Evolutionary conservation across 345 rosid genomes (phyloP).

Genomic region (Moricandia arvensis): DNA sequence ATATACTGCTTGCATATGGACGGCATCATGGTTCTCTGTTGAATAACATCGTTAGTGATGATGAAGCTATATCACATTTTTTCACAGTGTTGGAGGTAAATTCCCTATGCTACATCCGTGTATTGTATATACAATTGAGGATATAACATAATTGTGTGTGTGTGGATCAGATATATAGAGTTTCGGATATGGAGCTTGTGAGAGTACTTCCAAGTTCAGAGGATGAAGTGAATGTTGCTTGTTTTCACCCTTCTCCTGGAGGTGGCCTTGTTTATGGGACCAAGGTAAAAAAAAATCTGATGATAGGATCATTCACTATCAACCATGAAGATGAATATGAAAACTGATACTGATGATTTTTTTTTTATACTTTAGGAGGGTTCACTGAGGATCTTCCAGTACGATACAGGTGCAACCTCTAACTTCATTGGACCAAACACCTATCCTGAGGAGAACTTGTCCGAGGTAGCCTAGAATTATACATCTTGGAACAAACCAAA

Average conservation of each 20-base stretch:
- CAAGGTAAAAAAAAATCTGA: constrained; percentile 48
- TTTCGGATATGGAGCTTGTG: constrained; percentile 90
- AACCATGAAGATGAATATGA: not conserved
- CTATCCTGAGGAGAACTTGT: constrained; percentile 50
- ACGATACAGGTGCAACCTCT: constrained; percentile 51
- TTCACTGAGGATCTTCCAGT: constrained; percentile 70
- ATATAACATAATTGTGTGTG: not conserved
- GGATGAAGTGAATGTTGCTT: constrained; percentile 98
- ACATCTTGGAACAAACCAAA: constrained; percentile 14
- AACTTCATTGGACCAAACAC: constrained; percentile 45
- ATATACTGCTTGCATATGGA: constrained; percentile 90
- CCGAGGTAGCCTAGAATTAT: constrained; percentile 52
- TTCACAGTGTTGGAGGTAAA: constrained; percentile 97
- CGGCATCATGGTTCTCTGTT: constrained; percentile 88
- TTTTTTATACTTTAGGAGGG: constrained; percentile 58
- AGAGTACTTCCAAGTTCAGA: constrained; percentile 93
- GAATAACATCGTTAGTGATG: constrained; percentile 81
- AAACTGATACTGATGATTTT: not conserved
- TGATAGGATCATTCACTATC: not conserved
- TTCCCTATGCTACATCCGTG: constrained; percentile 9
- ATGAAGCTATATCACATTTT: constrained; percentile 69
- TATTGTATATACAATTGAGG: not conserved
- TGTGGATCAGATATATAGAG: constrained; percentile 69
- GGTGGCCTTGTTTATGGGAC: constrained; percentile 89
- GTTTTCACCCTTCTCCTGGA: constrained; percentile 91